Conservation (phyloP, 148 eudicot genomes). For the Drosera capensis region DNA sequence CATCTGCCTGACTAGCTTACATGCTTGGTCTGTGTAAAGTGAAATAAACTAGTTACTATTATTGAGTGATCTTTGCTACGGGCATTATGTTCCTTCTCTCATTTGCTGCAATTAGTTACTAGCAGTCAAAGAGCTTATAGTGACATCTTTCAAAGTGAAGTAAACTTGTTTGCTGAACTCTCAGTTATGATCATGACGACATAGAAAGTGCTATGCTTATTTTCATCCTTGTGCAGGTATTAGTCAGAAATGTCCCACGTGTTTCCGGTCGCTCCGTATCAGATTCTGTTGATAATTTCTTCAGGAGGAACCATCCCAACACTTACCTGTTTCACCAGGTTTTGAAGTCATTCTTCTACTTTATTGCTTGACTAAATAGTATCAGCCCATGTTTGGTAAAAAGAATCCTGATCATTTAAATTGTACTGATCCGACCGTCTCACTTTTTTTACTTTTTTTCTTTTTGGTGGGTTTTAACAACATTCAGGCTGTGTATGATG, state of each 20-base stretch:
- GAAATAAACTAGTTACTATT: too few species aligned
- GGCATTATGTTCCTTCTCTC: too few species aligned
- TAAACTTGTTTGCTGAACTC: not conserved
- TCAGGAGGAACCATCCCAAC: slow-evolving; percentile 64
- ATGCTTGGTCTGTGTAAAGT: too few species aligned
- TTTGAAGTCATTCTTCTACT: not conserved
- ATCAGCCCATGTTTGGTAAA: not conserved
- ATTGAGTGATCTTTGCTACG: too few species aligned
- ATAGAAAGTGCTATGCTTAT: not conserved
- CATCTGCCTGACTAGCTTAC: too few species aligned
- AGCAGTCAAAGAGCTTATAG: too few species aligned
- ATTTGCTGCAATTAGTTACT: too few species aligned
- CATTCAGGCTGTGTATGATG: slow-evolving; percentile 66
- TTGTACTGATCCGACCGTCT: slow-evolving; percentile 1
- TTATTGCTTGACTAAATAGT: not conserved
- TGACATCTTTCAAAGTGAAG: too few species aligned
- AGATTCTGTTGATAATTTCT: slow-evolving; percentile 68
- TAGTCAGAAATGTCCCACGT: slow-evolving; percentile 75
- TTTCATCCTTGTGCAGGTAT: slow-evolving; percentile 38
- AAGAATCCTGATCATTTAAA: too few species aligned
- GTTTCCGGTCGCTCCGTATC: slow-evolving; percentile 55
- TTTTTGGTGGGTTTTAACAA: too few species aligned
- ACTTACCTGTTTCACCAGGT: slow-evolving; percentile 94
- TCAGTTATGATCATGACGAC: not conserved
- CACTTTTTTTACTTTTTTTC: slow-evolving; percentile 4